These are phyloP conservation scores for Clonostachys rhizophaga DNA, from an alignment of 2,329 filamentous ascomycete genomes.

Conservation along the genomic window DNA sequence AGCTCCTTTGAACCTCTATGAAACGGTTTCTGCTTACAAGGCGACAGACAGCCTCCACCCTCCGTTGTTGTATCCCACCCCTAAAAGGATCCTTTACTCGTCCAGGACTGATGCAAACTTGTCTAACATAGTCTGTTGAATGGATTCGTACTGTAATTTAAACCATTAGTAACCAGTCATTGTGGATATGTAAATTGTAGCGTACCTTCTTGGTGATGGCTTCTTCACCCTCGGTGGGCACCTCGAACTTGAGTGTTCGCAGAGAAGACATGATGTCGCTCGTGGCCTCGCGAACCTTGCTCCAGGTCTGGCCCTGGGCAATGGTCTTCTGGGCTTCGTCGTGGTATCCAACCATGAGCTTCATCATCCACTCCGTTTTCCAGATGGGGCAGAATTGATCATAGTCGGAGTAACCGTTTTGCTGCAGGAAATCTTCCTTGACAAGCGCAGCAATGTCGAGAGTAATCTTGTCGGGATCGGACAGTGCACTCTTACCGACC, in stretches of 20 bases:
- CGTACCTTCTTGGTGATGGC: conserved; percentile 77
- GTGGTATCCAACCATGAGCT: conserved; percentile 96
- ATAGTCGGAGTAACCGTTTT: conserved; percentile 98
- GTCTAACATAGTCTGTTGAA: conserved; percentile 89
- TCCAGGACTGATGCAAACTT: conserved; percentile 96
- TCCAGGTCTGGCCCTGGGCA: conserved; percentile 85
- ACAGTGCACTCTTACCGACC: conserved; percentile 93
- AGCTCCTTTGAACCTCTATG: conserved; percentile 3
- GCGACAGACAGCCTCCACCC: too few relatives aligned
- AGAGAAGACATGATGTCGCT: conserved; percentile 80
- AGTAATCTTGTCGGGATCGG: conserved; percentile 97
- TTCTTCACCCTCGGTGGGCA: conserved; percentile 81
- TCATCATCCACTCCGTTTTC: conserved; percentile 99
- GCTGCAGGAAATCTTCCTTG: conserved; percentile 98
- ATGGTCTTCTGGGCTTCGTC: conserved; percentile 97
- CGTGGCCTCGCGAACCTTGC: conserved; percentile 88
- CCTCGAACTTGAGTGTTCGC: conserved; percentile 93
- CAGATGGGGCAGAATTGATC: conserved; percentile 98
- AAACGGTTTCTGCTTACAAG: conserved; percentile 1
- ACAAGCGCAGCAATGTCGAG: conserved; percentile 85
- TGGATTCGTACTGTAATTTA: conserved; percentile 72
- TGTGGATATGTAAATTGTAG: conserved; percentile 1
- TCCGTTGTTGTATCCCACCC: too few relatives aligned
- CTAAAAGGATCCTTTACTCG: conserved; percentile 55
- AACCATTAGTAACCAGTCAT: too few relatives aligned